These are phyloP conservation scores for Aspergillus arachidicola DNA, from an alignment of 2,329 filamentous ascomycete species.

Conservation along the genomic window DNA sequence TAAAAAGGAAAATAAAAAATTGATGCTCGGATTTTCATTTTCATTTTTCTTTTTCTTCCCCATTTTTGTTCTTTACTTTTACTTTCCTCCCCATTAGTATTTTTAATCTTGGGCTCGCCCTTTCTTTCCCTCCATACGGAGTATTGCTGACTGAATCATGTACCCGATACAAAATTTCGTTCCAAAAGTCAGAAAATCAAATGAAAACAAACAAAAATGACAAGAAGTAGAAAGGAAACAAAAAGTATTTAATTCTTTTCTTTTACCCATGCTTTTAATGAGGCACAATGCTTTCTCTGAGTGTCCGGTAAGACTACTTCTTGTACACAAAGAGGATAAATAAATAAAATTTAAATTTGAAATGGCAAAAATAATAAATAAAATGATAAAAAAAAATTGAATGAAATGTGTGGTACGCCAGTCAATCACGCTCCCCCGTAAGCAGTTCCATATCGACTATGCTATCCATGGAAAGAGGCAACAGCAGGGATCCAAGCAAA, in stretches of 20 bases:
- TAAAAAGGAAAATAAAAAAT: neutral
- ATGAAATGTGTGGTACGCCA: neutral
- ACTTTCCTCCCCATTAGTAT: neutral
- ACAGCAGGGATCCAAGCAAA: constrained; percentile 20
- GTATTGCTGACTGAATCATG: neutral
- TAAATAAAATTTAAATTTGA: too few relatives aligned
- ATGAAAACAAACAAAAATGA: neutral
- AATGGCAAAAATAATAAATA: neutral
- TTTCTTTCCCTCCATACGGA: neutral
- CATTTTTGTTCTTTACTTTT: neutral
- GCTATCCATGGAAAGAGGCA: constrained; percentile 20
- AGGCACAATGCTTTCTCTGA: constrained; percentile 6
- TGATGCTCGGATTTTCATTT: neutral
- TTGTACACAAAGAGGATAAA: neutral
- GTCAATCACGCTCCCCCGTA: constrained; percentile 11
- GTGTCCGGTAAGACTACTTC: constrained; percentile 15
- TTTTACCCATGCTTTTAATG: neutral
- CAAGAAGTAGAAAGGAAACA: neutral
- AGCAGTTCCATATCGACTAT: constrained; percentile 23
- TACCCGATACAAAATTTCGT: neutral
- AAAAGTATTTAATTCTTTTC: neutral
- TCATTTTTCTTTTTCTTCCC: neutral
- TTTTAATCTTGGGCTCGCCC: neutral
- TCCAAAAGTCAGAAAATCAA: neutral
- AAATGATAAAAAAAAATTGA: neutral